phyloP scores from a whole-genome alignment of 176 grass and related monocot genomes.

The Oryza rufipogon region DNA sequence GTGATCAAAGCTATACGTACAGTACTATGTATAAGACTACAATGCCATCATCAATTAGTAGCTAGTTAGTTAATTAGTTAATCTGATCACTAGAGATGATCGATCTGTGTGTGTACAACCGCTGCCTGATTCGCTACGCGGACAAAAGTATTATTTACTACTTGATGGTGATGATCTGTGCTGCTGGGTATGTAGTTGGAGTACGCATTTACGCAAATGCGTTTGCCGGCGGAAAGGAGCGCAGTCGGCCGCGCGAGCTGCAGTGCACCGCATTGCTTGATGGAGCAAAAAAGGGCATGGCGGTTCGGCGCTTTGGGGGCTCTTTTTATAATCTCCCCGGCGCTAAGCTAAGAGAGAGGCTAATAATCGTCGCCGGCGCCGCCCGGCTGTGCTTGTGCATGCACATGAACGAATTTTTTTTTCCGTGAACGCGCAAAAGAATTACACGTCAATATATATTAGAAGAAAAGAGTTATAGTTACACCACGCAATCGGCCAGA shows the following conservation, averaged over 20 bases:
- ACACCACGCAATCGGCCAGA: too few relatives aligned
- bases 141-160: background rate
- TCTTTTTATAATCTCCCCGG: too few relatives aligned
- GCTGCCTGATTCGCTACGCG: background rate
- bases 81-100: background rate
- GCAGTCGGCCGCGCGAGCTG: slow-evolving; percentile 13
- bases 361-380: slow-evolving; percentile 1
- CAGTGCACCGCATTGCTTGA: slow-evolving; percentile 17
- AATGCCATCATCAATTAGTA: too few relatives aligned
- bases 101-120: background rate
- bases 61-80: background rate
- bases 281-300: slow-evolving; percentile 18
- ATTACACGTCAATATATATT: too few relatives aligned
- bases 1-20: background rate
- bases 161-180: too few relatives aligned
- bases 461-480: too few relatives aligned
- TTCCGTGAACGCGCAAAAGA: too few relatives aligned
- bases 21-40: too few relatives aligned
- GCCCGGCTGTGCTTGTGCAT: background rate
- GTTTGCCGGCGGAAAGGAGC: slow-evolving; percentile 42
- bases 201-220: background rate
- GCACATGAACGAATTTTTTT: too few relatives aligned
- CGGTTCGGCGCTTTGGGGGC: background rate
- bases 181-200: too few relatives aligned
- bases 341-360: too few relatives aligned